Base-by-base conservation (phyloP, 805 yeast genomes). In the Ogataea paraovalis region DNA sequence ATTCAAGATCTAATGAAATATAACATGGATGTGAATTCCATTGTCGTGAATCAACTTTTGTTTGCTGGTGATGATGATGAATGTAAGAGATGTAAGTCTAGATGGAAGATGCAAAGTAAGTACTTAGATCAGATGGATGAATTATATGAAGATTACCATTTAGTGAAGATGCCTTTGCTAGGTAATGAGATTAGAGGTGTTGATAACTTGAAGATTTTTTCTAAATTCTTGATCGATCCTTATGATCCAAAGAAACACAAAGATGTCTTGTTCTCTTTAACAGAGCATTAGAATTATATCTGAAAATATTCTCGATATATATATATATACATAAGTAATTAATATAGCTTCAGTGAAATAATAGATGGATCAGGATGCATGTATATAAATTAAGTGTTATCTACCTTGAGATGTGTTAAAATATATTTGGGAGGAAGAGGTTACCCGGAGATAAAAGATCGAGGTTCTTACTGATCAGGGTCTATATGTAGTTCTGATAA, bases 101-200 rank as follows among this genome's bases (percentile, higher is more conserved):
- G 99, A 70, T 82, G 94, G 83, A 85, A 87, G 71, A 90, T 94
- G 96, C 99, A 94, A 71, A 85, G 77, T 68, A 94, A 94, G 70
- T 94, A 94, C 65, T 75, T 91, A 60, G 95, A 86, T 64, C 98
- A 94, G 73, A 92, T 94, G 83, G 87, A 79, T 59, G 99, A 94
- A 67, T 75, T 94, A 50, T 94, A 94, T 63, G 99, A 94, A 69
- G 99, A 94, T 68, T 94, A 92, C 76, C 97, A 95, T 64, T 75
- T 94, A 58, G 94, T 94, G 30, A 90, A 89, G 71, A 86, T 94
- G 83, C 99, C 99, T 2, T 80, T 92, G 64, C 80, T 94, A 56
- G 96, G 97, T 41, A 81, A 86, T 55, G 99, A 94, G 71, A 94
- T 94, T 47, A 82, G 99, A 69, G 99, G 99, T 30, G 74, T 87